Base-by-base conservation (phyloP, 805 yeast genomes). In the Blastobotrys chiropterorum region DNA sequence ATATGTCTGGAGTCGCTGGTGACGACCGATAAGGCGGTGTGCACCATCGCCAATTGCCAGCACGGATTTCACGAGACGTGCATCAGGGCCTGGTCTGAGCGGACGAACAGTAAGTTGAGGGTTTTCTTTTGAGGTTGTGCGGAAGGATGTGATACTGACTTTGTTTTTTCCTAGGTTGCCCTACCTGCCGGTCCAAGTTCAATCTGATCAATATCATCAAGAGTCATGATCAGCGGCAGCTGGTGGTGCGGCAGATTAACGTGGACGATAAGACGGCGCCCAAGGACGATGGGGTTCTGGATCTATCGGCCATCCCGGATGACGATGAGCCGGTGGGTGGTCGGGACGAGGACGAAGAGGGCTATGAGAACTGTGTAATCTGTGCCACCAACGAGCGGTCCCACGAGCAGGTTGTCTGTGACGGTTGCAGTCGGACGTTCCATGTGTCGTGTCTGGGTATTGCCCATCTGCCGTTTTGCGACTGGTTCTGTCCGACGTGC, bases 51-150 rank as follows among this genome's bases (percentile, higher is more conserved):
- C 11, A 75, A 76, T 2, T 83, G 87, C 62, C 64, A 67, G 38
- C 87, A 83, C 62, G 60, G 59, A 50, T 83, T 80, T 59, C 90
- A 85, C 63, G 68, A 74, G 2, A 59, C 67, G 14, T 85, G 90
- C 58, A 73, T 84, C 38, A 58, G 71, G 38, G 71, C 73, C 26
- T 85, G 90, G 90, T 65, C 77, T 17, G 64, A 70, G 39, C 72
- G 77, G 40, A 78, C 84, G 20, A 79, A 78, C 61, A 72, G 65
- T 56, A 52, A 44, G 63, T 54, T 20, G 16, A 7, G 7, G 7
- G 8, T 11, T 8, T 38, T 11, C 39, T 39, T 19, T 20, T 21
- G 5, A 21, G 6, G 4, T 7, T 20, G 8, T n/a, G 39, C 15
- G n/a, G 2, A 5, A 30, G 46, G 19, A 14, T 2, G 15, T 16